Base-by-base conservation (phyloP, 306 rosid genomes). In the Quercus wislizeni region DNA sequence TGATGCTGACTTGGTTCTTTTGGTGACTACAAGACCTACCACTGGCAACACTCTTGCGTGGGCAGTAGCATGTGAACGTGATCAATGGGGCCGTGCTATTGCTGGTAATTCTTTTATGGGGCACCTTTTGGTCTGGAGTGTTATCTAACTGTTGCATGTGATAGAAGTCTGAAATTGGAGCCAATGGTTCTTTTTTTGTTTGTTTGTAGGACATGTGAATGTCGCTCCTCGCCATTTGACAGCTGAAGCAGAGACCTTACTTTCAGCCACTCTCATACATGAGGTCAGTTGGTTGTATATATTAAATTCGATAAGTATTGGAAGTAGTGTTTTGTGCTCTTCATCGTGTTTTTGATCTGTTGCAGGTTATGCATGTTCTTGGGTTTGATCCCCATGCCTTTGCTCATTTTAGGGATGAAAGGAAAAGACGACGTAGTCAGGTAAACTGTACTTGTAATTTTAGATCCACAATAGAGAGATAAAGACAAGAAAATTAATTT, bases 31-130 rank as follows among this genome's bases (percentile, higher is more conserved):
- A 57, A 93, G 99, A 82, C 99, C 99, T 73, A 91, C 99, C 31
- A 93, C 96, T 56, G 97, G 99, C 71, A 96, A 91, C 71, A 96
- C 98, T 11, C 98, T 96, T 89, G 98, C 99, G 28, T 96, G 98
- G 99, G 99, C 98, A 38, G 99, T 96, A 82, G 99, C 99, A 83
- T 96, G 98, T 74, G 99, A 96, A 83, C 93, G 99, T 31, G 99
- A 96, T 87, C 99, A 96, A 79, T 96, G 99, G 99, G 99, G 99
- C 43, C 99, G 98, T 76, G 97, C 98, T 67, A 90, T 96, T 82
- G 99, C 99, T 69, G 99, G 99, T 93, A 81, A 78, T 54, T 82
- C 77, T 52, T 84, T 78, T 58, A 59, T 67, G 74, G 58, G 79
- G 11, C 41, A 30, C 58, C 30, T 55, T 62, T 78, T 74, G 70